Evolutionary conservation across 148 eudicot genomes (phyloP), one percentile per base, ranked within the genome.

Genomic region (Diospyros kaki): DNA sequence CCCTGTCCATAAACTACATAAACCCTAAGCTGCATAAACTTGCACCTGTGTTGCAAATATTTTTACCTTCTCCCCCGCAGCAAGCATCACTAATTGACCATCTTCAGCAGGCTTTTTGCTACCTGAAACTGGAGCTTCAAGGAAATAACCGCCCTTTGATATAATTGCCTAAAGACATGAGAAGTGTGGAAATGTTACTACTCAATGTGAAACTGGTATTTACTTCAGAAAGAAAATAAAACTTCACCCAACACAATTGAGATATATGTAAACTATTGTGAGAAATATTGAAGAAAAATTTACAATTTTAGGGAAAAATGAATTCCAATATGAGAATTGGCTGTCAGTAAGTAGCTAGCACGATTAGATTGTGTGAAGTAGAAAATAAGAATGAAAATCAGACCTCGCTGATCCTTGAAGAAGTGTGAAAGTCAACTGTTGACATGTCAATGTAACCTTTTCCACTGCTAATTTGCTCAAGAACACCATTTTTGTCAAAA

Each of bases 101-200:
- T 93, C 98, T 82, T 95, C 99, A 75, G 99, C 99, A 54, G 98
- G 99, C 83, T 95, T 93, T 85, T 95, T 95, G 88, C 99, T 95
- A 60, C 98, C 99, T 17, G 99, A 95, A 77, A 95, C 99, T 69
- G 99, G 99, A 82, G 86, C 98, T 87, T 95, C 99, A 60, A 95
- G 85, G 75, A 95, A 95, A 69, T 39, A 62, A 74, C 99, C 99
- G 56, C 99, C 94, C 78, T 93, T 95, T 63, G 91, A 83, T 77
- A 80, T 84, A 61, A 95, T 79, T 74, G 93, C 99, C 99, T 95
- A 83, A 69, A 81, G 53, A 81, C 65, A 73, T 50, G 46, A 55
- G 44, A 70, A 74, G 61, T 39, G 12, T 43, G 2, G 14, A 18
- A 3, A 58, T 65, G 39, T 58, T 50, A 54, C 41, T 11, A 9